These are phyloP conservation scores for Globisporangium uncinulatum DNA, from an alignment of 352 stramenopile genomes.

Conservation along the genomic window DNA sequence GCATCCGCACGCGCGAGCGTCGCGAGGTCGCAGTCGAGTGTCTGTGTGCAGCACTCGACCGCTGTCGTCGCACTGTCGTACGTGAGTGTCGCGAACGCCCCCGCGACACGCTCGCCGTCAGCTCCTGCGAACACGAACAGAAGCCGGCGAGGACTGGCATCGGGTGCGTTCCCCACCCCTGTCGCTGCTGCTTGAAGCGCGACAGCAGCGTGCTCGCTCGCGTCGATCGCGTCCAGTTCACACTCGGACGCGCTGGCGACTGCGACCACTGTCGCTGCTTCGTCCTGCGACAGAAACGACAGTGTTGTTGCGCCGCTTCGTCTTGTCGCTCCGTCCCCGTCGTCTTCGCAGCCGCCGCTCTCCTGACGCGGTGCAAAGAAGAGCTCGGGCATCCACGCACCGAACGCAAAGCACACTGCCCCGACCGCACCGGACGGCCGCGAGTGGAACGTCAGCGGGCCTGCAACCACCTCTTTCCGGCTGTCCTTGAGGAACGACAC, in stretches of 20 bases:
- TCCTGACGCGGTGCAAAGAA: constrained; percentile 13
- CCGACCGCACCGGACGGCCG: constrained; percentile 37
- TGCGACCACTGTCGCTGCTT: neutral
- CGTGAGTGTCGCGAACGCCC: constrained; percentile 1
- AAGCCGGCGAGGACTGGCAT: neutral
- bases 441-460: constrained; percentile 31
- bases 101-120: neutral
- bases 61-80: neutral
- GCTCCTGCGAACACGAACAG: constrained; percentile 3
- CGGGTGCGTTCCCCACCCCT: neutral
- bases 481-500: constrained; percentile 50
- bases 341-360: constrained; percentile 1
- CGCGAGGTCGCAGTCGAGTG: constrained; percentile 17
- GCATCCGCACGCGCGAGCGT: constrained; percentile 18
- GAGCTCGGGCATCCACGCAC: constrained; percentile 28
- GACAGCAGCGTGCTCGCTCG: neutral
- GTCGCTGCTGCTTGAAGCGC: neutral
- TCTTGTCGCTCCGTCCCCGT: neutral
- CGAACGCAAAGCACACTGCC: constrained; percentile 40
- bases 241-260: constrained; percentile 8
- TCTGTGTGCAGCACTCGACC: constrained; percentile 11
- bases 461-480: constrained; percentile 29
- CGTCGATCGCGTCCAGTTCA: constrained; percentile 2
- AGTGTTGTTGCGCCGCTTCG: neutral
- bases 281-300: constrained; percentile 16